Percentiles rank a stretch among this genome's conserved stretches.
Conservation (phyloP, 2,329 filamentous ascomycete genomes). For the Apiospora rasikravindrae region DNA sequence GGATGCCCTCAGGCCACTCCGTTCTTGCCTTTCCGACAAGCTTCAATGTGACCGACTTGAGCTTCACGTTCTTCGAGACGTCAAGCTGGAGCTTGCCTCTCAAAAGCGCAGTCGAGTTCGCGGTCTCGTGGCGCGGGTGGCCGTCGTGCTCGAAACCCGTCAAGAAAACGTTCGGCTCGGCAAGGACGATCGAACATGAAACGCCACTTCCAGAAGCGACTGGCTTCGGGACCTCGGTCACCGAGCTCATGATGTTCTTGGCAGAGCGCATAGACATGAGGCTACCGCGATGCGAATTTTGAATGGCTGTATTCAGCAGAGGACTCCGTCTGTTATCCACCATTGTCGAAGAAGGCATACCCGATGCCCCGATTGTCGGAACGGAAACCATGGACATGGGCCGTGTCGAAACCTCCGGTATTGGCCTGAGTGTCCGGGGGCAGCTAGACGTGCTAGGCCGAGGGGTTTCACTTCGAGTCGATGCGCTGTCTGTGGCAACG, state of each 20-base stretch:
- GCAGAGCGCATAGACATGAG: conserved; percentile 56
- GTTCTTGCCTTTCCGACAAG: conserved; percentile 86
- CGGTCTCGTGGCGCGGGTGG: conserved; percentile 56
- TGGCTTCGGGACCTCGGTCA: conserved; percentile 70
- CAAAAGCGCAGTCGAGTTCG: conserved; percentile 77
- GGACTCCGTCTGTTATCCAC: conserved; percentile 37
- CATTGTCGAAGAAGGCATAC: conserved; percentile 34
- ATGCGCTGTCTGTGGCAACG: conserved; percentile 27
- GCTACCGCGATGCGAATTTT: conserved; percentile 51
- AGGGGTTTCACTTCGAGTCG: conserved; percentile 23
- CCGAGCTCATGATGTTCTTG: conserved; percentile 57
- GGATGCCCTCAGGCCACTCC: conserved; percentile 96
- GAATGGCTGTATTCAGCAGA: conserved; percentile 30
- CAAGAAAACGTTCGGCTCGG: conserved; percentile 81
- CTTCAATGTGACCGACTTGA: conserved; percentile 88
- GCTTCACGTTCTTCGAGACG: conserved; percentile 87
- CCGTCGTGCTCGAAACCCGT: conserved; percentile 79
- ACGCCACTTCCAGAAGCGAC: conserved; percentile 80
- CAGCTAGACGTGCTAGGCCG: conserved; percentile 23
- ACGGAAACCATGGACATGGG: conserved; percentile 34
- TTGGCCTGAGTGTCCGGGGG: not conserved
- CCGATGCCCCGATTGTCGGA: conserved; percentile 30
- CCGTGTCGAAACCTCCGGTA: conserved; percentile 19
- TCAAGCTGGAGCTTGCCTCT: conserved; percentile 82
- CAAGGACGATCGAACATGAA: conserved; percentile 73